A percentile compares a stretch with the other conserved stretches of the same genome.
phyloP scores from a whole-genome alignment of 306 rosid species.

The Lithocarpus polystachyus region DNA sequence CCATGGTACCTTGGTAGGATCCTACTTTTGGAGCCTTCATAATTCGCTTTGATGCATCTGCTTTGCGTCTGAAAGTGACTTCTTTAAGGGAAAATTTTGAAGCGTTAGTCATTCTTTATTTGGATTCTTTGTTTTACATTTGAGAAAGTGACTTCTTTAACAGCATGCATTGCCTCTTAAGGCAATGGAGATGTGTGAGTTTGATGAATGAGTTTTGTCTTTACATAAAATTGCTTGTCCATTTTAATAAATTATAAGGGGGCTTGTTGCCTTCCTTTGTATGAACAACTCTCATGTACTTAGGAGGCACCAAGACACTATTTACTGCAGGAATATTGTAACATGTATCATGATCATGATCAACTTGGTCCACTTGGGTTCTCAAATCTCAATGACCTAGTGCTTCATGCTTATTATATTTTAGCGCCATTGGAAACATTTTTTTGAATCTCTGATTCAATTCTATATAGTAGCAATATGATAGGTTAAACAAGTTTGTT shows the following conservation, averaged over 20 bases:
- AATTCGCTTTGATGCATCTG: too few relatives aligned
- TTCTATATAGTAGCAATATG: too few relatives aligned
- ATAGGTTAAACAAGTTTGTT: too few relatives aligned
- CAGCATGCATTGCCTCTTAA: too few relatives aligned
- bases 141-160: not conserved
- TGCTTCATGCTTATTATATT: too few relatives aligned
- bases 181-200: not conserved
- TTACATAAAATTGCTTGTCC: not conserved
- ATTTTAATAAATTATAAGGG: not conserved
- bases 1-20: not conserved
- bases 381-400: too few relatives aligned
- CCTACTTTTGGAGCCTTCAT: not conserved
- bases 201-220: not conserved
- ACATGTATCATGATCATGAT: not conserved
- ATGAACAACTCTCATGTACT: not conserved
- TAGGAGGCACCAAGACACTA: not conserved
- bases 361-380: too few relatives aligned
- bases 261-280: not conserved
- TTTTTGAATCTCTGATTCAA: too few relatives aligned
- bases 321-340: not conserved
- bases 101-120: not conserved
- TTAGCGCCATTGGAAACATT: too few relatives aligned
- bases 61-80: too few relatives aligned
- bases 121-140: not conserved
- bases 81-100: too few relatives aligned